Evolutionary conservation across 352 stramenopile species (phyloP).

Genomic region (Phytopythium cucurbitacearum): DNA sequence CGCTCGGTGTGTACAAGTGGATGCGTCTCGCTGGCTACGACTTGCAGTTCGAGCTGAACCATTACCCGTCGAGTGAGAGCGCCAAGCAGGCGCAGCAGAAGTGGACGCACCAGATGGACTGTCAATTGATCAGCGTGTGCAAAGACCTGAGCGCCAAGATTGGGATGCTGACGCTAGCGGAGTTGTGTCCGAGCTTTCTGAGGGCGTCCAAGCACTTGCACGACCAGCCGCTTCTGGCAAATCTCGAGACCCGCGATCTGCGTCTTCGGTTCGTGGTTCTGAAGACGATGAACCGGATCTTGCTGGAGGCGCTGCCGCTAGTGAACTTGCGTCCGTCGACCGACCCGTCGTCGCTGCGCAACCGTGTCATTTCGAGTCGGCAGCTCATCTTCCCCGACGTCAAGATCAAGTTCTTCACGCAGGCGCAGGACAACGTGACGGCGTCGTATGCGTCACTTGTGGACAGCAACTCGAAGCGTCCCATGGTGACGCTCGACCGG

Average conservation of each 20-base stretch:
- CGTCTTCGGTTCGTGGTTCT: constrained; percentile 54
- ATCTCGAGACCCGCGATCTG: constrained; percentile 52
- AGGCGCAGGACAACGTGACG: constrained; percentile 69
- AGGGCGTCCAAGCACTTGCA: constrained; percentile 13
- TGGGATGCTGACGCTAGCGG: constrained; percentile 51
- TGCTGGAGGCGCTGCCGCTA: constrained; percentile 50
- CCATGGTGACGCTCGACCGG: constrained; percentile 67
- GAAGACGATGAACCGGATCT: constrained; percentile 52
- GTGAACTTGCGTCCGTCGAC: constrained; percentile 55
- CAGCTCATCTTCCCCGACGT: constrained; percentile 70
- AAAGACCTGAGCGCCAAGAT: constrained; percentile 37
- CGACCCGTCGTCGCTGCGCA: constrained; percentile 44
- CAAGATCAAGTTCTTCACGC: constrained; percentile 69
- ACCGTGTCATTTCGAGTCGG: constrained; percentile 46
- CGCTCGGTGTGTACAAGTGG: constrained; percentile 39
- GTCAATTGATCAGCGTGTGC: constrained; percentile 50
- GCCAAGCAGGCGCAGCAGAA: constrained; percentile 45
- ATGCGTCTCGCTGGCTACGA: constrained; percentile 52
- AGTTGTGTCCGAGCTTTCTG: constrained; percentile 66
- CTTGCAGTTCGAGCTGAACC: constrained; percentile 43
- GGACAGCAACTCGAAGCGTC: constrained; percentile 45
- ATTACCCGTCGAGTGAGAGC: constrained; percentile 37
- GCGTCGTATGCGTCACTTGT: constrained; percentile 38
- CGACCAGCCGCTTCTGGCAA: constrained; percentile 31
- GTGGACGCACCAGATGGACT: constrained; percentile 76